Percentiles rank a stretch among this genome's conserved stretches.
phyloP scores from a whole-genome alignment of 1,284 basidiomycete species.

The Stereum hirsutum region DNA sequence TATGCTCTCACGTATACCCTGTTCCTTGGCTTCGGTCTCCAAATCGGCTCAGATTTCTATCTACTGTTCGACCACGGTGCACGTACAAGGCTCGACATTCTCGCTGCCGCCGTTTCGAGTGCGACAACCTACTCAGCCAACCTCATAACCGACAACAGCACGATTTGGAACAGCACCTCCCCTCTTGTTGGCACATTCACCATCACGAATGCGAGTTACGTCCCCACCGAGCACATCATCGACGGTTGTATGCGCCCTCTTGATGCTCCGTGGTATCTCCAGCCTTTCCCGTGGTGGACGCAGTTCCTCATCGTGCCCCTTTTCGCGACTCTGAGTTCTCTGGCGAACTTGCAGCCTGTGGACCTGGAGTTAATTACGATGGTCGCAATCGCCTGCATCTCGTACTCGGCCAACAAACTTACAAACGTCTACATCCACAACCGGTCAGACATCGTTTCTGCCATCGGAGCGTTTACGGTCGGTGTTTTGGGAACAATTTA shows the following conservation, averaged over 20 bases:
- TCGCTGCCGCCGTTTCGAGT: constrained; percentile 39
- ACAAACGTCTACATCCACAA: constrained; percentile 84
- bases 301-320: constrained; percentile 73
- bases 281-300: constrained; percentile 70
- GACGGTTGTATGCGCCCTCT: constrained; percentile 64
- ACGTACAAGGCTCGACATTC: constrained; percentile 39
- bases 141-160: constrained; percentile 59
- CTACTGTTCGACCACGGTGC: constrained; percentile 64
- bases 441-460: constrained; percentile 75
- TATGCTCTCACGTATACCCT: constrained; percentile 85
- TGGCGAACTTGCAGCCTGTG: constrained; percentile 73
- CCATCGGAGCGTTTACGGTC: constrained; percentile 83
- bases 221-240: constrained; percentile 35
- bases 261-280: constrained; percentile 67
- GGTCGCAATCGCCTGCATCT: constrained; percentile 77
- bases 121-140: constrained; percentile 51
- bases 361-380: constrained; percentile 72
- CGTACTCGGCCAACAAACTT: constrained; percentile 70
- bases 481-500: constrained; percentile 79
- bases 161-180: constrained; percentile 19
- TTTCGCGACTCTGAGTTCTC: constrained; percentile 69
- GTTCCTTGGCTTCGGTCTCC: constrained; percentile 84
- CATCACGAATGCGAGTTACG: constrained; percentile 48
- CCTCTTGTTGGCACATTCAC: constrained; percentile 67
- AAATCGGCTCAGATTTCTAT: constrained; percentile 82